Conservation (phyloP, 2,329 filamentous ascomycete species). For the Claviceps arundinis region DNA sequence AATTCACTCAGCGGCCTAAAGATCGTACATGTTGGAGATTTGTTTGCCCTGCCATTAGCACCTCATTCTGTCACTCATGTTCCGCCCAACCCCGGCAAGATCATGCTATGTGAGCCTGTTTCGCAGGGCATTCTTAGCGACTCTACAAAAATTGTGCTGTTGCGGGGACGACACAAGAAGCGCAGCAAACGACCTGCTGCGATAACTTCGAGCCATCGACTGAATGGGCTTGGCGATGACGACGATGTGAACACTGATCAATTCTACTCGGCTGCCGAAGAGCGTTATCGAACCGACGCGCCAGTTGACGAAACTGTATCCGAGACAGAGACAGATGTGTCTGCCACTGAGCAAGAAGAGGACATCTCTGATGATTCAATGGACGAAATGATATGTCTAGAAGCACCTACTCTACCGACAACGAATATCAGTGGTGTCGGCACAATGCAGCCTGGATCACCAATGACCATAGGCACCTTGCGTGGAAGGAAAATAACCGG, state of each 20-base stretch:
- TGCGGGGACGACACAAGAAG: constrained; percentile 47
- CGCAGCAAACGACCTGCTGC: constrained; percentile 33
- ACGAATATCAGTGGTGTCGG: constrained; percentile 68
- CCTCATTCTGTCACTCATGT: constrained; percentile 80
- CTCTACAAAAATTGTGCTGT: constrained; percentile 72
- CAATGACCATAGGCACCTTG: constrained; percentile 50
- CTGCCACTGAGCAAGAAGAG: constrained; percentile 55
- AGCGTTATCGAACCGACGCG: constrained; percentile 48
- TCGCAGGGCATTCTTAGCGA: constrained; percentile 70
- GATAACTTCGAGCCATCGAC: constrained; percentile 24
- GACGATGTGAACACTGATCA: constrained; percentile 79
- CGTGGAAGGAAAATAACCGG: constrained; percentile 56
- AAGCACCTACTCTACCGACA: constrained; percentile 65
- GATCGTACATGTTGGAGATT: constrained; percentile 73
- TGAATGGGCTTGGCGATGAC: constrained; percentile 46
- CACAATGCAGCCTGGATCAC: constrained; percentile 67
- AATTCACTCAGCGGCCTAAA: constrained; percentile 59
- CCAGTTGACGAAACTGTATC: constrained; percentile 45
- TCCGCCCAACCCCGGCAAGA: constrained; percentile 70
- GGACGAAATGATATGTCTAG: constrained; percentile 86
- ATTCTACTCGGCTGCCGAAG: constrained; percentile 86
- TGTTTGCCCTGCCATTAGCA: constrained; percentile 63
- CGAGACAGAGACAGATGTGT: constrained; percentile 51
- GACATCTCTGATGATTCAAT: constrained; percentile 75
- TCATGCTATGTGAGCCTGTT: constrained; percentile 89